These are phyloP conservation scores for Boletellus emodensis DNA, from an alignment of 768 basidiomycete genomes.

Conservation along the genomic window DNA sequence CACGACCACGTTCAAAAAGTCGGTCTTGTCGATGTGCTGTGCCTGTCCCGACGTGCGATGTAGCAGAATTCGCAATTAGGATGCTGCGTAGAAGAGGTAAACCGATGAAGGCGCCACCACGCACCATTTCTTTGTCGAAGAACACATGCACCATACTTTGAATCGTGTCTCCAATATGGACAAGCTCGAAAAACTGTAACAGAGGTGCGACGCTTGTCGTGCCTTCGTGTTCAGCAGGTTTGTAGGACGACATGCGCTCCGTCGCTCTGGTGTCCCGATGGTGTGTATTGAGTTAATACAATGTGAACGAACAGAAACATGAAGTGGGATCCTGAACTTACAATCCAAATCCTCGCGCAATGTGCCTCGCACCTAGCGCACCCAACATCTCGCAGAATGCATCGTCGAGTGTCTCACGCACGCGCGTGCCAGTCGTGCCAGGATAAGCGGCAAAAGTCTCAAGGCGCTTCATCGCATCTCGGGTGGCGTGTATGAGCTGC, in stretches of 20 bases:
- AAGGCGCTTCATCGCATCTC: constrained; percentile 86
- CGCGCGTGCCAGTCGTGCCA: constrained; percentile 79
- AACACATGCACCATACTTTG: constrained; percentile 98
- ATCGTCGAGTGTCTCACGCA: constrained; percentile 92
- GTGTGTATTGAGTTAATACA: neutral
- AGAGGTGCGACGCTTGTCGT: constrained; percentile 86
- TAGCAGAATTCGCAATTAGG: neutral
- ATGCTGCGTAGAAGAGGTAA: neutral
- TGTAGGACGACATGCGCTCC: constrained; percentile 84
- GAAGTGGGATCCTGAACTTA: constrained; percentile 32
- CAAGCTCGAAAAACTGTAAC: constrained; percentile 95
- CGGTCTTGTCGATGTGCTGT: constrained; percentile 85
- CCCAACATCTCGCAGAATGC: constrained; percentile 82
- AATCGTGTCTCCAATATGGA: constrained; percentile 95
- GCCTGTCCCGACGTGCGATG: constrained; percentile 42
- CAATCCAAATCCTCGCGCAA: constrained; percentile 75
- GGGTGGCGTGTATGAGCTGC: constrained; percentile 88
- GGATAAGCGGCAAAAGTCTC: constrained; percentile 90
- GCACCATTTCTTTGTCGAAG: constrained; percentile 91
- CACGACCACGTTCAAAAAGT: constrained; percentile 90
- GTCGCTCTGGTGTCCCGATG: constrained; percentile 56
- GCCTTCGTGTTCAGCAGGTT: constrained; percentile 80
- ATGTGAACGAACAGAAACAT: neutral
- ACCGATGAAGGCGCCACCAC: constrained; percentile 16
- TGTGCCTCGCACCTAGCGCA: constrained; percentile 72